phyloP scores from a whole-genome alignment of 495 filamentous ascomycete genomes.

The Glonium stellatum region DNA sequence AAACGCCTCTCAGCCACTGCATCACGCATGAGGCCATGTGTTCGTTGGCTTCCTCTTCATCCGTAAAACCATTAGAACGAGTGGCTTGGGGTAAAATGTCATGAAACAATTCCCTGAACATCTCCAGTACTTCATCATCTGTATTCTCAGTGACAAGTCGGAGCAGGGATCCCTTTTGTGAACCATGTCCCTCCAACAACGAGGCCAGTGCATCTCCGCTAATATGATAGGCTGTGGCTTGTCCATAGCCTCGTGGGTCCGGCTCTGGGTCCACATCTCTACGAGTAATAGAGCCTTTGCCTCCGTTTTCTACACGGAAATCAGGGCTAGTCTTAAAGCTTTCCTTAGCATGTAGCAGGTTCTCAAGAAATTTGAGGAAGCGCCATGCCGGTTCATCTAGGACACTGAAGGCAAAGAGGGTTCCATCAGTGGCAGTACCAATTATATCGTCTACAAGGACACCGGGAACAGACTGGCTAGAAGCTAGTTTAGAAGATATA shows the following conservation, averaged over 20 bases:
- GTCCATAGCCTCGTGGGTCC: not conserved
- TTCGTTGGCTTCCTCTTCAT: no score
- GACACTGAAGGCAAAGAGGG: constrained; percentile 30
- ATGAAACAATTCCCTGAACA: no score
- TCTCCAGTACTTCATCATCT: not conserved
- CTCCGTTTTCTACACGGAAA: not conserved
- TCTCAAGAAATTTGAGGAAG: constrained; percentile 23
- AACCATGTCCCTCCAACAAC: not conserved
- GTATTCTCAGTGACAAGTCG: not conserved
- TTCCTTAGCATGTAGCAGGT: constrained; percentile 15
- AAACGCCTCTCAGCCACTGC: no score
- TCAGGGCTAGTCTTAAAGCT: not conserved
- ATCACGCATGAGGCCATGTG: no score
- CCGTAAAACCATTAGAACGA: no score
- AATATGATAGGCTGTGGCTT: not conserved
- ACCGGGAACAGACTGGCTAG: constrained; percentile 9
- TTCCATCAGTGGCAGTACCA: constrained; percentile 33
- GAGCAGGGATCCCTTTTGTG: not conserved
- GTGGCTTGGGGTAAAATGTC: no score
- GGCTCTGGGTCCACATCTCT: not conserved
- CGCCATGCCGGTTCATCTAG: constrained; percentile 22
- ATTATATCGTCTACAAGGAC: constrained; percentile 32
- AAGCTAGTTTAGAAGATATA: not conserved
- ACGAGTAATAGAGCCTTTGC: not conserved
- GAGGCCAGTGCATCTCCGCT: not conserved